These are phyloP conservation scores for Thuidium tamariscinum DNA, from an alignment of 225 moss, liverwort and hornwort genomes.

Conservation along the genomic window DNA sequence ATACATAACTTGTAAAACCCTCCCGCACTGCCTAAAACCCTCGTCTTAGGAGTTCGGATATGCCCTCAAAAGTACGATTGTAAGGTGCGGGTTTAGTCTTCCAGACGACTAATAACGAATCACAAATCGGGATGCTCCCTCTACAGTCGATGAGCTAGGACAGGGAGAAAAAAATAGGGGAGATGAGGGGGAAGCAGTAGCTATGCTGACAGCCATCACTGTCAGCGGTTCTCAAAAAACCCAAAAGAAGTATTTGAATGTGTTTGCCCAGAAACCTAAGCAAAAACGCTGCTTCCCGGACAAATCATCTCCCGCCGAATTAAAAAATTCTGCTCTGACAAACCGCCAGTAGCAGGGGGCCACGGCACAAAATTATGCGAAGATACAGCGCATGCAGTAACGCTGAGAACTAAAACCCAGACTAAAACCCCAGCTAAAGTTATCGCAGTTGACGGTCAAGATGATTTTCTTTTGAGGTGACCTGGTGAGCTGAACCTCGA, in stretches of 20 bases:
- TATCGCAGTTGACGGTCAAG: neutral
- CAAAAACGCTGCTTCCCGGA: neutral
- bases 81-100: neutral
- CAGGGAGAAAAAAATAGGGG: neutral
- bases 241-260: neutral
- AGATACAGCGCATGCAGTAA: neutral
- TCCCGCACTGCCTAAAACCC: neutral
- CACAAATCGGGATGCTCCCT: neutral
- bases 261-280: neutral
- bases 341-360: neutral
- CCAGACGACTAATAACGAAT: neutral
- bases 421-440: slow-evolving; percentile 9
- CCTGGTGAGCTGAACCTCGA: neutral
- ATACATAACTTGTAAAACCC: neutral
- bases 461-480: neutral
- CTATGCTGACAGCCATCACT: neutral
- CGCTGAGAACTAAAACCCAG: neutral
- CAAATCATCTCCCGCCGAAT: neutral
- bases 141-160: neutral
- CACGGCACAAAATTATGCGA: neutral
- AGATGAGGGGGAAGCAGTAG: neutral
- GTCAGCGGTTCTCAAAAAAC: neutral
- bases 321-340: neutral
- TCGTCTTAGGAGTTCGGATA: neutral
- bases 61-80: neutral